Percentiles rank a stretch among this genome's conserved stretches.
Conservation (phyloP, 306 rosid species). For the Fragaria vesca region DNA sequence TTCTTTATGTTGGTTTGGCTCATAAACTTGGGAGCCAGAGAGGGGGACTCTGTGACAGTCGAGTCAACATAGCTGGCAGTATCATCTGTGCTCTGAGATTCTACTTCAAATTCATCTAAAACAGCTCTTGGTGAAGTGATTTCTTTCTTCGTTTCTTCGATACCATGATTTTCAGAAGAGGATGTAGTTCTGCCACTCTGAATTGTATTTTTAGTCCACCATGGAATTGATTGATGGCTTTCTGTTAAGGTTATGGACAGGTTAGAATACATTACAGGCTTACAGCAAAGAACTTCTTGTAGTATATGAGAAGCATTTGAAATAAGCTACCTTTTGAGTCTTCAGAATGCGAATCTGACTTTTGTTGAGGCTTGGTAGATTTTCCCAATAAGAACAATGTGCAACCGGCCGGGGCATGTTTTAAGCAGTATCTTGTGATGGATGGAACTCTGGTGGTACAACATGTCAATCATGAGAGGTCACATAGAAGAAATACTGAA, state of each 20-base stretch:
- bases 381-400: conserved; percentile 57
- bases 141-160: conserved; percentile 32
- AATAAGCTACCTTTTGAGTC: conserved; percentile 50
- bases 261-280: conserved; percentile 4
- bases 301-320: neutral
- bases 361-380: conserved; percentile 27
- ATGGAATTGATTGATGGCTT: conserved; percentile 28
- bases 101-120: conserved; percentile 47
- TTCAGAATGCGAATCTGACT: conserved; percentile 30
- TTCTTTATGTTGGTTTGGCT: conserved; percentile 35
- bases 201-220: conserved; percentile 24
- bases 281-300: neutral
- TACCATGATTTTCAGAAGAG: conserved; percentile 30
- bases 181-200: conserved; percentile 30
- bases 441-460: conserved; percentile 33
- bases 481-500: neutral
- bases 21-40: conserved; percentile 30
- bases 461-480: conserved; percentile 9
- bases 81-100: conserved; percentile 75
- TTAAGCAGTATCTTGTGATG: conserved; percentile 60
- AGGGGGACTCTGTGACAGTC: conserved; percentile 45
- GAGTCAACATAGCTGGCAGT: conserved; percentile 59
- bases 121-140: conserved; percentile 56
- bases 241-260: conserved; percentile 26
- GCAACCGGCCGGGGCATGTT: conserved; percentile 59